These are phyloP conservation scores for Suhomyces sp. DNA, from an alignment of 805 yeast genomes.

Conservation along the genomic window DNA sequence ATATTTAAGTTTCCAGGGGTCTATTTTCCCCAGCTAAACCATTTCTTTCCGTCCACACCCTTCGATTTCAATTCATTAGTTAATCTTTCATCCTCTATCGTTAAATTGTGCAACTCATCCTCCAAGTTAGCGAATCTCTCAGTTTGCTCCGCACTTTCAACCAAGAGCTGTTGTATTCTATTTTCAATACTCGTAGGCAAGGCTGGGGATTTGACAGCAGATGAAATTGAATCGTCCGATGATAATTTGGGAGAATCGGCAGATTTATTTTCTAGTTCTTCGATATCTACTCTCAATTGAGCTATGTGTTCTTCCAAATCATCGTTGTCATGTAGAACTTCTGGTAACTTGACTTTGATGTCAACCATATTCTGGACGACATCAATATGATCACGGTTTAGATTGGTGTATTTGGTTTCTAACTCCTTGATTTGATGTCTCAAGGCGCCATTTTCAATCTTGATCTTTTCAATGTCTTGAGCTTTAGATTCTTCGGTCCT, in stretches of 20 bases:
- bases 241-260: constrained; percentile 12
- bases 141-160: constrained; percentile 37
- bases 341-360: constrained; percentile 73
- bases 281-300: constrained; percentile 26
- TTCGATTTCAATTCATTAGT: constrained; percentile 19
- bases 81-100: constrained; percentile 26
- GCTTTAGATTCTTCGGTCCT: constrained; percentile 62
- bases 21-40: constrained; percentile 30
- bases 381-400: constrained; percentile 81
- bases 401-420: constrained; percentile 63
- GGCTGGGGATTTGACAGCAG: constrained; percentile 9
- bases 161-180: constrained; percentile 34
- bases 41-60: constrained; percentile 19
- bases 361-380: constrained; percentile 86
- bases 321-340: constrained; percentile 69
- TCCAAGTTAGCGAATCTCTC: constrained; percentile 40
- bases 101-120: constrained; percentile 31
- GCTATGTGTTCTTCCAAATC: constrained; percentile 51
- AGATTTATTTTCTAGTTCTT: constrained; percentile 44
- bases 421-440: constrained; percentile 70
- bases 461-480: constrained; percentile 57
- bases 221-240: constrained; percentile 9
- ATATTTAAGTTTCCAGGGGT: too few species aligned
- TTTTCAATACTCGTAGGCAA: constrained; percentile 36
- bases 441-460: constrained; percentile 67